Evolutionary conservation across 106 monocot genomes (phyloP), one percentile per base, ranked within the genome.

Genomic region (Agapanthus africanus): DNA sequence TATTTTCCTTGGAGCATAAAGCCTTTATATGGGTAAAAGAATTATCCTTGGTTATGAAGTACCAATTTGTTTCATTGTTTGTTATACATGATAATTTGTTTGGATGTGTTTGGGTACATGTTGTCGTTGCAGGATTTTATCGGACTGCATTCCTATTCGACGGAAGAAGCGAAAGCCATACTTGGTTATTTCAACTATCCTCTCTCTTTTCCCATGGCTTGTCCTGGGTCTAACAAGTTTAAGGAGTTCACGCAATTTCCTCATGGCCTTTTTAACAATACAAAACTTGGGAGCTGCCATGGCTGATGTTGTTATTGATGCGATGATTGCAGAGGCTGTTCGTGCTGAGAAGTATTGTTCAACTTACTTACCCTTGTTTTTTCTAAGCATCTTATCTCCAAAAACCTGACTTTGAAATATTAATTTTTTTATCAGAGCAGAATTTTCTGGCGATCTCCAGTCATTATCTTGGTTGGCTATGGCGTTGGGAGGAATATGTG

Each of bases 281-380:
- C 91, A 91, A 76, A 91, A 85, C 65, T 39, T 87, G 54, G 91
- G 91, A 40, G 74, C 84, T 80, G 91, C 91, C 31, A 87, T 91
- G 87, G 91, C 91, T 54, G 91, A 91, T 85, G 91, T 91, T 51
- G 87, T 91, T 74, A 78, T 85, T 74, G 91, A 91, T 77, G 91
- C 91, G 68, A 91, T 91, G 91, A 82, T 91, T 76, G 91, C 91
- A 76, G 91, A 91, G 71, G 87, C 91, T 38, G 76, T 87, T 81
- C 78, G 84, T 9, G 72, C 75, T 40, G 80, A 84, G 54, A 72
- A 61, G 87, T 91, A 76, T 23, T n/a, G 78, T 66, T 28, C 23
- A 11, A 37, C 38, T 60, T 67, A n/a, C 44, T 70, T 0, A 34
- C 46, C 60, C 49, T 67, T 31, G 19, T 0, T 38, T 76, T 72